These are phyloP conservation scores for Lepidium sativum DNA, from an alignment of 345 rosid species.

Conservation along the genomic window DNA sequence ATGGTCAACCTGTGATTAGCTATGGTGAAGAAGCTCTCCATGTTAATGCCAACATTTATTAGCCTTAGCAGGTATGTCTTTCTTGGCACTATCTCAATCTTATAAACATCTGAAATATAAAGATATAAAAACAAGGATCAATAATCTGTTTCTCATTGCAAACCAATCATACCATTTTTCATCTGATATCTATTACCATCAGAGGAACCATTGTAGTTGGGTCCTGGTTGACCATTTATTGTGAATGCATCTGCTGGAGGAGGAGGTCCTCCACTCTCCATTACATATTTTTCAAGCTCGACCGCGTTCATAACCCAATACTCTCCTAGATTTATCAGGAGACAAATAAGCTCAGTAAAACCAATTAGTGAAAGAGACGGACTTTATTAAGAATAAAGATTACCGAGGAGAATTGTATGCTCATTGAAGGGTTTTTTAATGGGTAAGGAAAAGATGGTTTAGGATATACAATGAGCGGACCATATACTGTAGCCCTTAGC, in stretches of 20 bases:
- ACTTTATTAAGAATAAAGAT: background rate
- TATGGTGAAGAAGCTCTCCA: constrained; percentile 69
- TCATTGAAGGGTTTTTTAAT: constrained; percentile 51
- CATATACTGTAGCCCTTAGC: constrained; percentile 71
- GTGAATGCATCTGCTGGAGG: constrained; percentile 75
- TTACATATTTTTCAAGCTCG: constrained; percentile 46
- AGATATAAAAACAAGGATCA: background rate
- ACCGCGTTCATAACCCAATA: constrained; percentile 67
- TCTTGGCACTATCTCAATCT: constrained; percentile 51
- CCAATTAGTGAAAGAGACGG: background rate
- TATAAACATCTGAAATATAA: constrained; percentile 51
- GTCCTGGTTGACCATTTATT: constrained; percentile 84
- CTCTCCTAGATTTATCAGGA: constrained; percentile 42
- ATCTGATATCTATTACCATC: constrained; percentile 34
- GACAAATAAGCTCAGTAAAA: background rate
- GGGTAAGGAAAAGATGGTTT: constrained; percentile 64
- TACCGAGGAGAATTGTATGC: constrained; percentile 61
- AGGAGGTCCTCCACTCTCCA: constrained; percentile 59
- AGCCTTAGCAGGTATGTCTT: constrained; percentile 69
- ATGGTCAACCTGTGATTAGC: constrained; percentile 71
- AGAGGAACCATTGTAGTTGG: constrained; percentile 69
- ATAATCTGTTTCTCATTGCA: background rate
- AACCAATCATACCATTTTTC: background rate
- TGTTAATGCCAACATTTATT: constrained; percentile 72
- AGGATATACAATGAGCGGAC: constrained; percentile 70